phyloP scores from a whole-genome alignment of 2,329 filamentous ascomycete species.

The Drechslera avenae region DNA sequence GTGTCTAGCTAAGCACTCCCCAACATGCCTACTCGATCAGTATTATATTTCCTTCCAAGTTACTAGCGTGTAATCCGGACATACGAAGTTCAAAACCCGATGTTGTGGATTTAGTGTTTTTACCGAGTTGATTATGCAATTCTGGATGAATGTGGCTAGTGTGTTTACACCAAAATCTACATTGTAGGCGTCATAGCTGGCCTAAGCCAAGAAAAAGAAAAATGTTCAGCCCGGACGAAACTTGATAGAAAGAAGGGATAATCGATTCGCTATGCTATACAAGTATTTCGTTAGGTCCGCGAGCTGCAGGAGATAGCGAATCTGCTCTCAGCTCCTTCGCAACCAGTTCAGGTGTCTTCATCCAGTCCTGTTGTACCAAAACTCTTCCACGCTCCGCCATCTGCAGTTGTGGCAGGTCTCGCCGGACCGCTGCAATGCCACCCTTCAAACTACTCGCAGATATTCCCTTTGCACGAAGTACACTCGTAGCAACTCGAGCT shows the following conservation, averaged over 20 bases:
- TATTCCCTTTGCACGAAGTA: slow-evolving; percentile 24
- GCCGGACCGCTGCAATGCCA: slow-evolving; percentile 16
- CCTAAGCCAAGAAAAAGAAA: too few relatives aligned
- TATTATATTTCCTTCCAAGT: too few relatives aligned
- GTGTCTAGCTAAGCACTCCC: background rate
- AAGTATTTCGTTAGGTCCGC: background rate
- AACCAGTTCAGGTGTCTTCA: background rate
- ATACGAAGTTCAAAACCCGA: too few relatives aligned
- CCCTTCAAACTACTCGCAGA: slow-evolving; percentile 24
- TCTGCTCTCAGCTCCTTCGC: slow-evolving; percentile 6
- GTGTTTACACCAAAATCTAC: too few relatives aligned
- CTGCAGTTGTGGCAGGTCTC: slow-evolving; percentile 17
- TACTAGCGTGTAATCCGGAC: too few relatives aligned
- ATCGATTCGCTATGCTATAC: background rate
- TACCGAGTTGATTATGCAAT: background rate
- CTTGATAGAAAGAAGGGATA: too few relatives aligned
- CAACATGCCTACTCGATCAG: too few relatives aligned
- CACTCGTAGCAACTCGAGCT: slow-evolving; percentile 26
- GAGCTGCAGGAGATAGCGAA: slow-evolving; percentile 8
- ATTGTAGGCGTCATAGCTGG: background rate
- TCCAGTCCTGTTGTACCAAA: slow-evolving; percentile 11
- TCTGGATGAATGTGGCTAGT: too few relatives aligned
- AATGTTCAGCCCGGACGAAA: too few relatives aligned
- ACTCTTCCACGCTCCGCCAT: slow-evolving; percentile 10
- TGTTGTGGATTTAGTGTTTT: too few relatives aligned